Conservation (phyloP, 768 basidiomycete genomes). For the Kwoniella bestiolae region DNA sequence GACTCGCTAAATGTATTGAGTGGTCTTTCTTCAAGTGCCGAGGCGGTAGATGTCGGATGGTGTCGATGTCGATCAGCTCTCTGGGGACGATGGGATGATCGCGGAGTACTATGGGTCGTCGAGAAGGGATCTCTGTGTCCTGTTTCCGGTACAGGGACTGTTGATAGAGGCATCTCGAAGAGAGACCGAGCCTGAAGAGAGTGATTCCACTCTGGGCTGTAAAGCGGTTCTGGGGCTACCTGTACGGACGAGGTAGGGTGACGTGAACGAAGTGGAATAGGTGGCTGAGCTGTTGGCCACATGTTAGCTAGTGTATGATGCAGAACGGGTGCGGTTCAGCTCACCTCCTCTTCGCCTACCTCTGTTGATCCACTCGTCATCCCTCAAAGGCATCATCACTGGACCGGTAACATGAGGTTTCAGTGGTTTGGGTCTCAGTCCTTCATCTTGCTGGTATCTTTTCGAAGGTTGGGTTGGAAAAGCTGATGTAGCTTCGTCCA, state of each 20-base stretch:
- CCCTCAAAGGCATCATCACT: constrained; percentile 1
- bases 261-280: constrained; percentile 3
- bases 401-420: not conserved
- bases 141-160: not conserved
- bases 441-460: not conserved
- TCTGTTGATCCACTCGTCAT: not conserved
- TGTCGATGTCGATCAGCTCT: too few species aligned
- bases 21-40: not conserved
- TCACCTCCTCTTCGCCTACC: not conserved
- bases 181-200: constrained; percentile 1
- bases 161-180: not conserved
- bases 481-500: not conserved
- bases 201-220: not conserved
- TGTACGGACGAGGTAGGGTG: not conserved
- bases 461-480: too few species aligned
- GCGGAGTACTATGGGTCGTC: too few species aligned
- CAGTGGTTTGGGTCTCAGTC: not conserved
- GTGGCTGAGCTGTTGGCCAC: not conserved
- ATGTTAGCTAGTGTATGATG: too few species aligned
- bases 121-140: not conserved
- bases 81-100: too few species aligned
- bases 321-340: too few species aligned
- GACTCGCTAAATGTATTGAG: too few species aligned
- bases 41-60: not conserved
- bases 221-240: not conserved